phyloP scores from a whole-genome alignment of 179 eudicot genomes.

The Actinidia arguta region DNA sequence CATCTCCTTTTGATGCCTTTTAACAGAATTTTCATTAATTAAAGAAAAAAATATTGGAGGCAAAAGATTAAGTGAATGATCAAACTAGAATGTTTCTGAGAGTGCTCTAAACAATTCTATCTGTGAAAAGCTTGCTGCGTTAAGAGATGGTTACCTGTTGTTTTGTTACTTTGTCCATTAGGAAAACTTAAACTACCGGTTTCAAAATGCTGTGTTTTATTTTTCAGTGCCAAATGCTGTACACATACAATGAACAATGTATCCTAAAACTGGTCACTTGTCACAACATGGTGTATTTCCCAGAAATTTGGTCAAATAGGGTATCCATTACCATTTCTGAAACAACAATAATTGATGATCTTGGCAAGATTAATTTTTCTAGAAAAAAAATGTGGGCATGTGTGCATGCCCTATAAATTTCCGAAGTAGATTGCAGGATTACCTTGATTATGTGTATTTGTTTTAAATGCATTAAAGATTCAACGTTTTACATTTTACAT shows the following conservation, averaged over 20 bases:
- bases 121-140: not conserved
- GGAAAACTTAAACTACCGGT: not conserved
- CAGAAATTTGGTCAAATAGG: not conserved
- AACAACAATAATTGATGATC: not conserved
- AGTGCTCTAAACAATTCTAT: not conserved
- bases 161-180: conserved; percentile 5
- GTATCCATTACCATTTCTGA: conserved; percentile 8
- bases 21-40: not conserved
- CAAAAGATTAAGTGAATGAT: not conserved
- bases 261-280: not conserved
- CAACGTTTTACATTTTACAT: not conserved
- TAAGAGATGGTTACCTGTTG: not conserved
- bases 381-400: not conserved
- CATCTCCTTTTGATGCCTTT: not conserved
- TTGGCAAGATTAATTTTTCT: not conserved
- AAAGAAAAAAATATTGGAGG: not conserved
- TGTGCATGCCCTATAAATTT: not conserved
- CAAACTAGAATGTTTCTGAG: not conserved
- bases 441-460: too few species aligned
- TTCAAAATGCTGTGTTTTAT: not conserved
- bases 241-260: not conserved
- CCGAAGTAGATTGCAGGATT: not conserved
- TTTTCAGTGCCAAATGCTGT: not conserved
- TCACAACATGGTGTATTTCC: not conserved
- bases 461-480: conserved; percentile 19